Conservation (phyloP, 768 basidiomycete genomes). For the Tricholoma bakamatsutake region DNA sequence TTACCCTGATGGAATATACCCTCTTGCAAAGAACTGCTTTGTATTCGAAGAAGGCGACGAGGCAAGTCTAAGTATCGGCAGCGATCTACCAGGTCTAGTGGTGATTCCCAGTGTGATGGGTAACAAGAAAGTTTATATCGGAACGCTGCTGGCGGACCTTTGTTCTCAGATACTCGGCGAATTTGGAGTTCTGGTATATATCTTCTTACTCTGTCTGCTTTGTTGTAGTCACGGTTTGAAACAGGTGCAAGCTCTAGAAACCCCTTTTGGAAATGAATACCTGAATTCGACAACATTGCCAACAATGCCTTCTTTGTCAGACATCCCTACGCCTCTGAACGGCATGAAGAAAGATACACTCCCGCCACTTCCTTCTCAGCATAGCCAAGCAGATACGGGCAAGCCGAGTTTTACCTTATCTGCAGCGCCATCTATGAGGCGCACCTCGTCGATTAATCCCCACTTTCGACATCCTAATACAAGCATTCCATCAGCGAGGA, state of each 20-base stretch:
- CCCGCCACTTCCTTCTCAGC: slow-evolving; percentile 41
- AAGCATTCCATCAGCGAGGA: slow-evolving; percentile 42
- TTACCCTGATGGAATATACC: slow-evolving; percentile 61
- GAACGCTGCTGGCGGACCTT: slow-evolving; percentile 82
- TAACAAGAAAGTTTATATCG: slow-evolving; percentile 83
- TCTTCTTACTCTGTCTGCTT: background rate
- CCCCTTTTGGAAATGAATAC: slow-evolving; percentile 80
- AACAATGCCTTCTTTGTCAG: slow-evolving; percentile 50
- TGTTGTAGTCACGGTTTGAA: slow-evolving; percentile 5
- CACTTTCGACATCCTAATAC: slow-evolving; percentile 50
- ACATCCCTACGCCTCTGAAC: slow-evolving; percentile 55
- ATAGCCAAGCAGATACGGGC: slow-evolving; percentile 53
- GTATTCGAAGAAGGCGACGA: slow-evolving; percentile 76
- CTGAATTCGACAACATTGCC: slow-evolving; percentile 68
- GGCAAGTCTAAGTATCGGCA: slow-evolving; percentile 49
- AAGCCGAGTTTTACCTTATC: slow-evolving; percentile 30
- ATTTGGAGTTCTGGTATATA: slow-evolving; percentile 77
- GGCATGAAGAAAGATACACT: slow-evolving; percentile 37
- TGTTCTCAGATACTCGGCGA: slow-evolving; percentile 84
- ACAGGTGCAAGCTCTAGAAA: slow-evolving; percentile 76
- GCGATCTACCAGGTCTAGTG: slow-evolving; percentile 57
- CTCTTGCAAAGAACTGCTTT: slow-evolving; percentile 77
- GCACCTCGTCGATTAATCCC: slow-evolving; percentile 47
- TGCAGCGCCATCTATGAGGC: slow-evolving; percentile 40
- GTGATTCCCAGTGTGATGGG: slow-evolving; percentile 83